phyloP scores from a whole-genome alignment of 345 rosid species.

The Syzygium aqueum region DNA sequence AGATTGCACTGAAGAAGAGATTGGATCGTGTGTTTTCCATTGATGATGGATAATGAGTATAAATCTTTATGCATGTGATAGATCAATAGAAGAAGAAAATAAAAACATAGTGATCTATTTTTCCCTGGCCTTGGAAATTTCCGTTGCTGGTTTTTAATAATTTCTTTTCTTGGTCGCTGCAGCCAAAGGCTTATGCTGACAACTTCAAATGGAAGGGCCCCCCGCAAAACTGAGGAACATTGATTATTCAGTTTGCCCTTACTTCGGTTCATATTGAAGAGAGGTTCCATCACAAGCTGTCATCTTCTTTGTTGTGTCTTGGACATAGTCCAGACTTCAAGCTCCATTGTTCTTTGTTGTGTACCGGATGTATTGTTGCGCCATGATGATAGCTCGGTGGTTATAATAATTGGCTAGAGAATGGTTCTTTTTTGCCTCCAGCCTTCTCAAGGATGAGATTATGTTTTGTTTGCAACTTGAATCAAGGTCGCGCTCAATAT shows the following conservation, averaged over 20 bases:
- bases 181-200: conserved; percentile 80
- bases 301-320: neutral
- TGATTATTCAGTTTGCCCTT: conserved; percentile 3
- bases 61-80: neutral
- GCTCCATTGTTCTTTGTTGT: neutral
- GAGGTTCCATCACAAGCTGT: neutral
- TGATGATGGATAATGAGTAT: neutral
- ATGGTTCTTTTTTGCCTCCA: neutral
- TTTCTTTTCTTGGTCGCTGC: conserved; percentile 5
- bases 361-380: neutral
- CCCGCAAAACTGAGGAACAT: conserved; percentile 23
- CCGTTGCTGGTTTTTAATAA: neutral
- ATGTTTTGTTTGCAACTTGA: neutral
- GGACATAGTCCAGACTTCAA: neutral
- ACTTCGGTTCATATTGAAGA: neutral
- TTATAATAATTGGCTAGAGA: neutral
- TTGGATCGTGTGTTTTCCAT: neutral
- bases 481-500: neutral
- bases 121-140: neutral
- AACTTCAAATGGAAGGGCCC: conserved; percentile 93
- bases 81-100: neutral
- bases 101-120: neutral
- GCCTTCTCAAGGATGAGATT: neutral
- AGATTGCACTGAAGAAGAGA: neutral
- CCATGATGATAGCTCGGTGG: neutral